phyloP scores from a whole-genome alignment of 208 protist species.

The Kentomonas sorsogonicus region DNA sequence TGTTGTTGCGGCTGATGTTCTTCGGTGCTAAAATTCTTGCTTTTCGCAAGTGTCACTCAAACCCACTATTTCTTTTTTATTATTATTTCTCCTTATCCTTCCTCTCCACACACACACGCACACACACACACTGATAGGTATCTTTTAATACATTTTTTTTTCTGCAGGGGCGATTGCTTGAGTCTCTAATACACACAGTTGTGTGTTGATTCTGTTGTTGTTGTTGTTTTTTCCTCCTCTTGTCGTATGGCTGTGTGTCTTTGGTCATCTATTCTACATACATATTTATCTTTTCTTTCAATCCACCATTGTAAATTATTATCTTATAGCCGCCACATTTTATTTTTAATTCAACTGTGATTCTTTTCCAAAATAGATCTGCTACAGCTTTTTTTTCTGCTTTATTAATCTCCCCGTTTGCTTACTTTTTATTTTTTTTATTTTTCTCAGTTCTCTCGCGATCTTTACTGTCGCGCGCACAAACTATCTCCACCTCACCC shows the following conservation, averaged over 20 bases:
- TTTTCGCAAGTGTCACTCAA: too few species aligned
- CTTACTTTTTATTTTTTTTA: neutral
- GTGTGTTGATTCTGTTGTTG: neutral
- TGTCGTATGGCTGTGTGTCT: too few species aligned
- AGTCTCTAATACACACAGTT: neutral
- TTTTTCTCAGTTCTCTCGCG: neutral
- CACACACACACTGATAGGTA: neutral
- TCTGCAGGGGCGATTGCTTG: neutral
- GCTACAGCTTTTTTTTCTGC: neutral
- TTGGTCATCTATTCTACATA: too few species aligned
- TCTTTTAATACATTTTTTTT: neutral
- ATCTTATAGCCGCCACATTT: too few species aligned
- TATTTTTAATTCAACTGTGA: too few species aligned
- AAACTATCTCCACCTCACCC: neutral
- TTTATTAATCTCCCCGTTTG: neutral
- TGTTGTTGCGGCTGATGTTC: too few species aligned
- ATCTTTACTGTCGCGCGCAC: neutral
- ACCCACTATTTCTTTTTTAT: neutral
- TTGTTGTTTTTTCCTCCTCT: too few species aligned
- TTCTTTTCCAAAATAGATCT: too few species aligned
- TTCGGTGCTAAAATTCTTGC: too few species aligned
- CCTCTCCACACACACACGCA: neutral
- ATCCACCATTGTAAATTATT: too few species aligned
- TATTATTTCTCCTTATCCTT: constrained; percentile 3
- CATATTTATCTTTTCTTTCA: too few species aligned